Evolutionary conservation across 768 basidiomycete species (phyloP), one percentile per base, ranked within the genome.

Genomic region (Boletales sp.): DNA sequence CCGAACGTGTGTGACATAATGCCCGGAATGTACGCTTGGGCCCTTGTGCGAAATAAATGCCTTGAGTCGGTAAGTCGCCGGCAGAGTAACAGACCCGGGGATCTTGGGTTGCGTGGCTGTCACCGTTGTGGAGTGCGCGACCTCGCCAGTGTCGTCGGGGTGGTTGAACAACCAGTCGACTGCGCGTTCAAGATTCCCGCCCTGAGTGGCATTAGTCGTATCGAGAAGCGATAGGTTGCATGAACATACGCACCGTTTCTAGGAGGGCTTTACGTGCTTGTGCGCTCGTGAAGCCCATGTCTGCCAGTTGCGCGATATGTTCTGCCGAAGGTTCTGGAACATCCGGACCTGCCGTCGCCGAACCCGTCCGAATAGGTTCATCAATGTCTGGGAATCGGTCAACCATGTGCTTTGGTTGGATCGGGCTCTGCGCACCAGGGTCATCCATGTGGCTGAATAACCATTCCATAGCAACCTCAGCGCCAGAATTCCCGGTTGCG

Each of bases 1-100:
- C 46, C 77, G 72, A 29, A 91, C 77, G 62, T 94, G 90, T 21
- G 90, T 90, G 12, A 94, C 90, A 60, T 97, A 95, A 59, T 93
- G 94, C 1, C 87, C 94, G 0, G 92, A 95, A 63, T 97, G 95
- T 21, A 94, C 92, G 0, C 90, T 94, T 0, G 90, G 89, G 0
- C 95, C 94, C 62, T 97, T 98, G 74, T 99, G 95, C 43, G 94
- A 97, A 61, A 99, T 84, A 73, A 98, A 99, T 9, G 90, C 93
- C 63, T 93, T 89, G 27, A 99, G 79, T 27, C 74, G 72, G 72
- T 91, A 99, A 13, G 71, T 70, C 6, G 85, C 92, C 1, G 94
- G 94, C 0, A 92, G 74, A 2, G 61, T 58, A 3, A 72, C 70
- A 27, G 81, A 77, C 18, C 91, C 90, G 5, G 75, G 73, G 1